A percentile compares a stretch with the other conserved stretches of the same genome.
These are phyloP conservation scores for Coleophoma eucalyptorum DNA, from an alignment of 2,329 filamentous ascomycete genomes.

Conservation along the genomic window DNA sequence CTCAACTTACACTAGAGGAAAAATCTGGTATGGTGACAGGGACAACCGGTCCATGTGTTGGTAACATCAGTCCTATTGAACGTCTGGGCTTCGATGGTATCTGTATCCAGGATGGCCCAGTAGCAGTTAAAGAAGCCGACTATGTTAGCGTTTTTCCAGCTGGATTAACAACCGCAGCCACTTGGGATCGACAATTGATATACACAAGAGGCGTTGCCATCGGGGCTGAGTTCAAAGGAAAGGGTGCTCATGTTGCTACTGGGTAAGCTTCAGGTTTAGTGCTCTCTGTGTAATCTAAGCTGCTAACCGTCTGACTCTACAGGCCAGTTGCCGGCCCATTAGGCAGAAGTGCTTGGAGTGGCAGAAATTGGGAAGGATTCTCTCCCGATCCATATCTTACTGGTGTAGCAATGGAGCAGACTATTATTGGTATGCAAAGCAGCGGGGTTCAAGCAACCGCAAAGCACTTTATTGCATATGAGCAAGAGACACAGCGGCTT, in stretches of 20 bases:
- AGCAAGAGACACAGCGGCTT: constrained; percentile 51
- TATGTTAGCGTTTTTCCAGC: constrained; percentile 73
- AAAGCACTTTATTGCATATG: constrained; percentile 67
- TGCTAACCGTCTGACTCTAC: constrained; percentile 24
- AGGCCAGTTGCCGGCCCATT: constrained; percentile 59
- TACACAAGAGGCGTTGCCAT: constrained; percentile 54
- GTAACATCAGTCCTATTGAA: constrained; percentile 65
- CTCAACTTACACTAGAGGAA: constrained; percentile 31
- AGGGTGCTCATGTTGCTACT: constrained; percentile 33
- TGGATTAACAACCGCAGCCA: constrained; percentile 71
- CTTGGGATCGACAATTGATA: constrained; percentile 74
- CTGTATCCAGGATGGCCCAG: constrained; percentile 74
- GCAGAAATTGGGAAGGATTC: constrained; percentile 62
- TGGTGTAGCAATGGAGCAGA: constrained; percentile 5
- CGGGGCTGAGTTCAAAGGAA: neutral
- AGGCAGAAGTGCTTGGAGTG: constrained; percentile 61
- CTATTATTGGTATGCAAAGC: constrained; percentile 60
- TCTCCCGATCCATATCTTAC: constrained; percentile 19
- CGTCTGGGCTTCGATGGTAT: constrained; percentile 66
- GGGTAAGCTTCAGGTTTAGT: constrained; percentile 48
- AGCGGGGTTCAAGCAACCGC: constrained; percentile 62
- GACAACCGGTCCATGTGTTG: constrained; percentile 5
- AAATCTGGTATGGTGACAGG: constrained; percentile 13
- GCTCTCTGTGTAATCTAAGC: too few relatives aligned
- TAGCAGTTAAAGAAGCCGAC: constrained; percentile 67